Conservation (phyloP, 257 asterid species). For the Solanum ossicruentum region DNA sequence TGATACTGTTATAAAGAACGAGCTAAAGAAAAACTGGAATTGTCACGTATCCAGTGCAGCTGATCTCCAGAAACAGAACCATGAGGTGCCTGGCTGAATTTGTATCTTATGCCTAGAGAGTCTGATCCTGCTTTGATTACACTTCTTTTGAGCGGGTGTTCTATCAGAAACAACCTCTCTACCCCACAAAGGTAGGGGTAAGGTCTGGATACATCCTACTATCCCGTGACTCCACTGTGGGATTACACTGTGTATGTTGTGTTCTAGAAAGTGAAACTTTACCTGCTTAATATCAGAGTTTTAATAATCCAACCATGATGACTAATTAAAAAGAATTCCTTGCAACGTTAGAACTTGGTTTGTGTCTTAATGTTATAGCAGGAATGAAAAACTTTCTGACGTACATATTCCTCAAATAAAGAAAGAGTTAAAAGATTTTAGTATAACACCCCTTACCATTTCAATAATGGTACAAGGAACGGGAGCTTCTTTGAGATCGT, state of each 20-base stretch:
- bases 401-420: neutral
- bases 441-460: neutral
- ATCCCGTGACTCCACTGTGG: neutral
- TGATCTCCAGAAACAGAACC: neutral
- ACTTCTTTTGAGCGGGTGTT: neutral
- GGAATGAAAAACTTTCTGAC: neutral
- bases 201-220: neutral
- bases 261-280: neutral
- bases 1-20: neutral
- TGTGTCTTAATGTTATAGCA: neutral
- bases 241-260: neutral
- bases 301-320: neutral
- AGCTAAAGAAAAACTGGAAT: neutral
- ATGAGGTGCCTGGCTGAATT: neutral
- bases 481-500: neutral
- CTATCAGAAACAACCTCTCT: neutral
- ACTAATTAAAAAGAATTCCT: neutral
- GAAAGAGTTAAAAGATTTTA: neutral
- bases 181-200: neutral
- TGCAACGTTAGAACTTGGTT: neutral
- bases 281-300: neutral
- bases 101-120: neutral
- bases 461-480: neutral
- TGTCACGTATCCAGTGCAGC: neutral
- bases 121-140: neutral